Conservation (phyloP, 2,329 filamentous ascomycete species). For the Fusarium sp. region DNA sequence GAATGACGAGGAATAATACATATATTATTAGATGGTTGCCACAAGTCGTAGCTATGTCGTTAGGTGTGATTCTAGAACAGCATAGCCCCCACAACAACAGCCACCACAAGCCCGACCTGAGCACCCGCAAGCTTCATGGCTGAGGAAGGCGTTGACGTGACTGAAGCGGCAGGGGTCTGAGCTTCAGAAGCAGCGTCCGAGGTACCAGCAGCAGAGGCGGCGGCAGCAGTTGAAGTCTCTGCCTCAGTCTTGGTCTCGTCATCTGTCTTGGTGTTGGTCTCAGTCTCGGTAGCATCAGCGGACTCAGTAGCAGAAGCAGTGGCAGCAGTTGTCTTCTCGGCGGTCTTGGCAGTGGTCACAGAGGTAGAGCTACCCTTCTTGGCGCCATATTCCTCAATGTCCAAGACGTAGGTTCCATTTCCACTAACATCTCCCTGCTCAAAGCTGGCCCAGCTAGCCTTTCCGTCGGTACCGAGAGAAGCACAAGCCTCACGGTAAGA, state of each 20-base stretch:
- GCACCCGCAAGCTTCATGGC: constrained; percentile 1
- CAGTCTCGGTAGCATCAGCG: not conserved
- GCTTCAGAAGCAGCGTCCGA: not conserved
- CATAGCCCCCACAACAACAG: not conserved
- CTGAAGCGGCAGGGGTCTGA: not conserved
- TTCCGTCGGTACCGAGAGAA: constrained; percentile 19
- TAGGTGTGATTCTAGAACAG: not conserved
- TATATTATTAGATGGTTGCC: too few species aligned
- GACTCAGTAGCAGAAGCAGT: not conserved
- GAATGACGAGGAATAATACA: too few species aligned
- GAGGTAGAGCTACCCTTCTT: constrained; percentile 18
- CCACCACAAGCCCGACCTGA: not conserved
- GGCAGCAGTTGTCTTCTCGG: not conserved
- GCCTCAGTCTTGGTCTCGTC: not conserved
- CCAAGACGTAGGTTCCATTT: constrained; percentile 24
- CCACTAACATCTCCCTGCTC: constrained; percentile 8
- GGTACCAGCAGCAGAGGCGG: not conserved
- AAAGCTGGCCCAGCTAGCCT: constrained; percentile 29
- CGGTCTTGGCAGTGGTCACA: constrained; percentile 13
- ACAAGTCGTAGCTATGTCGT: too few species aligned
- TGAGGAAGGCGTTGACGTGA: not conserved
- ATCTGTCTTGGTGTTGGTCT: not conserved
- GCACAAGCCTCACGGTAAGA: constrained; percentile 29
- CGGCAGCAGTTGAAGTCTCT: not conserved
- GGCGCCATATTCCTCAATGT: constrained; percentile 21